A percentile compares a stretch with the other conserved stretches of the same genome.
phyloP scores from a whole-genome alignment of 768 basidiomycete species.

The Pholiota molesta region DNA sequence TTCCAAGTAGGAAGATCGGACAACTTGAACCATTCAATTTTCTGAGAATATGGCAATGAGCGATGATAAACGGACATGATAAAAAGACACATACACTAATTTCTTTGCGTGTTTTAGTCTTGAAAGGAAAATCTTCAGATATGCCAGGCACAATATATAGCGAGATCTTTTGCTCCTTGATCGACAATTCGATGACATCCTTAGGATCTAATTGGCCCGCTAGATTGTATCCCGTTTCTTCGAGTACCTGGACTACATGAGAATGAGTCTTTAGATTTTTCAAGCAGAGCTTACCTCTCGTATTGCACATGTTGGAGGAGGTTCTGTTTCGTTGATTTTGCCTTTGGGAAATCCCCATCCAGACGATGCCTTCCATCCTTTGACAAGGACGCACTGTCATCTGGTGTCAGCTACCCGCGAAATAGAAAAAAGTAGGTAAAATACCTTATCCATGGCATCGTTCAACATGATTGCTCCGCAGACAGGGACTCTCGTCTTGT shows the following conservation, averaged over 20 bases:
- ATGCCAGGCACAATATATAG: constrained; percentile 90
- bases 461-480: constrained; percentile 98
- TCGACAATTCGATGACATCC: constrained; percentile 81
- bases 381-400: constrained; percentile 89
- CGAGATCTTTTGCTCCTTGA: constrained; percentile 89
- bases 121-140: constrained; percentile 85
- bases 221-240: constrained; percentile 96
- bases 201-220: constrained; percentile 63
- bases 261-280: constrained; percentile 12
- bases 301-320: constrained; percentile 80
- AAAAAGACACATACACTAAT: constrained; percentile 74
- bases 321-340: constrained; percentile 97
- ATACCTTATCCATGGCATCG: constrained; percentile 89
- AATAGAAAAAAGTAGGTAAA: constrained; percentile 5
- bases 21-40: constrained; percentile 95
- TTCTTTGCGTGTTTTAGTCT: constrained; percentile 95
- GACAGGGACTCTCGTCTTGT: constrained; percentile 96
- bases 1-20: constrained; percentile 94
- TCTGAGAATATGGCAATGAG: constrained; percentile 49
- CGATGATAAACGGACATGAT: constrained; percentile 15
- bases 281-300: constrained; percentile 72
- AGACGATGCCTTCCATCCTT: constrained; percentile 96
- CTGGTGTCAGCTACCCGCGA: background rate
- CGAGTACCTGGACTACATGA: constrained; percentile 69
- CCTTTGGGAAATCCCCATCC: constrained; percentile 99